Base-by-base conservation (phyloP, 257 asterid species). In the Solanum etuberosum region DNA sequence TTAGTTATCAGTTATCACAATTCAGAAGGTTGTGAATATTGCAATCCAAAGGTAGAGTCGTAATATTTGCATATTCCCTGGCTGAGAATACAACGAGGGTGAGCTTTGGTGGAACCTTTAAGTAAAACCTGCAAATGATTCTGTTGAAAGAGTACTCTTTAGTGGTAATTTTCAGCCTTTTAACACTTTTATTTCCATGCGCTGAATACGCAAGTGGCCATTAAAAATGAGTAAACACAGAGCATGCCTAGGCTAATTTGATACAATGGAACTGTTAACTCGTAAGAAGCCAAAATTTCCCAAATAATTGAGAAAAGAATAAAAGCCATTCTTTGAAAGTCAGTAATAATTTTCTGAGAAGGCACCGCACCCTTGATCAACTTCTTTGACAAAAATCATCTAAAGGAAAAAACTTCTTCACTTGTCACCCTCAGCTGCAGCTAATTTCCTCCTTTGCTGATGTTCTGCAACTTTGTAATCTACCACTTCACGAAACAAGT, bases 381-480 rank as follows among this genome's bases (percentile, higher is more conserved):
- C 61, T 48, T 80, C 70, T 81, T 81, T 81, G 70, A 15, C 43
- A 48, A 31, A 81, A 46, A 1, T 80, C 13, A 15, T 78, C 65
- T 27, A 9, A 46, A 15, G 16, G 38, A 27, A 29, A 80, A 80
- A 27, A 7, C 10, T 2, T 7, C 20, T 48, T 81, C 85, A 81
- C 85, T 81, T 81, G 31, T 51, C 31, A 18, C 31, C 70, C 42
- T 81, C 70, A 48, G 31, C 70, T 81, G 80, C 90, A 57, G 92
- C 94, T 61, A 97, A 91, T 90, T 92, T 93, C 91, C 91, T 94
- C 89, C 99, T 94, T 78, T 95, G 98, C 83, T 94, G 94, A 95
- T 97, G 99, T 90, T 97, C 98, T 7, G 99, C 99, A 86, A 95
- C 99, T 89, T 95, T 93, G 80, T 94, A 93, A 77, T 94, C 95